Evolutionary conservation across 1,139 yeast genomes (phyloP).

Genomic region (Pichia inconspicua): DNA sequence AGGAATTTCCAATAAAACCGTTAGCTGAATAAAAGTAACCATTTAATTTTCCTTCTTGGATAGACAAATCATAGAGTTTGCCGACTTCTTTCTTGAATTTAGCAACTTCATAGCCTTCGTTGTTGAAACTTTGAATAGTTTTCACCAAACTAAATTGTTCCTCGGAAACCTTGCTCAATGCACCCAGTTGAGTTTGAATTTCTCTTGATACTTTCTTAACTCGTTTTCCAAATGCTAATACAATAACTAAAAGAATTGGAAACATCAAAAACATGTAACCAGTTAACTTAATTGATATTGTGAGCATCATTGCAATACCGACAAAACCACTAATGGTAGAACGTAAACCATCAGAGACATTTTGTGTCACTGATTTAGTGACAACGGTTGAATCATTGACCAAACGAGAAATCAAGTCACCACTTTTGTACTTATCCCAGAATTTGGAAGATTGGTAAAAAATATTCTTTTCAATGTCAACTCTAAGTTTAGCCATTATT

Average conservation of each 20-base stretch:
- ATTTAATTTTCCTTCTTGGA: constrained; percentile 44
- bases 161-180: constrained; percentile 50
- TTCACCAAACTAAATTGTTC: constrained; percentile 49
- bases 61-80: constrained; percentile 37
- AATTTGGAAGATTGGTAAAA: constrained; percentile 48
- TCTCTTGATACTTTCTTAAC: constrained; percentile 42
- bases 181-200: constrained; percentile 49
- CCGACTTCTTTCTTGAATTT: constrained; percentile 39
- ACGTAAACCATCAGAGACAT: constrained; percentile 49
- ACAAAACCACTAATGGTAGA: constrained; percentile 46
- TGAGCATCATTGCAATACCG: constrained; percentile 51
- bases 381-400: constrained; percentile 51
- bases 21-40: constrained; percentile 46
- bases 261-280: constrained; percentile 49
- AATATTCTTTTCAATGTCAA: constrained; percentile 42
- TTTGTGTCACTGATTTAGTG: constrained; percentile 45
- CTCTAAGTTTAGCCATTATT: constrained; percentile 45
- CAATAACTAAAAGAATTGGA: constrained; percentile 46
- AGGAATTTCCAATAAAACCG: constrained; percentile 46
- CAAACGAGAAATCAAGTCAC: constrained; percentile 49
- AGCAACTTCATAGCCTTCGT: constrained; percentile 34
- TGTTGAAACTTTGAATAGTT: constrained; percentile 51
- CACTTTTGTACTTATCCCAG: constrained; percentile 51
- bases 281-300: constrained; percentile 48
- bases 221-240: constrained; percentile 45